Evolutionary conservation across 176 grass and related monocot genomes (phyloP).

Genomic region (Ensete ventricosum): DNA sequence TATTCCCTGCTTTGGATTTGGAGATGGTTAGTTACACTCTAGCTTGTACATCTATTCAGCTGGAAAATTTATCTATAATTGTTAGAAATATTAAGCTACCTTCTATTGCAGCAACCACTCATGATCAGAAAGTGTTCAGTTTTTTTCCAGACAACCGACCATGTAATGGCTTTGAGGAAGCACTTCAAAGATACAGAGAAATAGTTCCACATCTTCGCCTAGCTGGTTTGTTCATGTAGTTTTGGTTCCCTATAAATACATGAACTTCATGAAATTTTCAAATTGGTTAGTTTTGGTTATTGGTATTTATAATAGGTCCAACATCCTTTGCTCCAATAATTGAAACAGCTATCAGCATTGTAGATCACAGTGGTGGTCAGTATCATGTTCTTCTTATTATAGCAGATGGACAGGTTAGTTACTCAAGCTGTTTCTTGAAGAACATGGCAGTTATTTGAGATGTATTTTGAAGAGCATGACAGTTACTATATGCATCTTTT

Average conservation of each 20-base stretch:
- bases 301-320: slow-evolving; percentile 33
- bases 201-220: slow-evolving; percentile 22
- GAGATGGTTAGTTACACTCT: slow-evolving; percentile 24
- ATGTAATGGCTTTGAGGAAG: slow-evolving; percentile 32
- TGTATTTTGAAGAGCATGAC: neutral
- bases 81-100: neutral
- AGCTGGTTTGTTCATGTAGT: slow-evolving; percentile 30
- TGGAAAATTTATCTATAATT: neutral
- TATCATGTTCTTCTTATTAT: slow-evolving; percentile 83
- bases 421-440: neutral
- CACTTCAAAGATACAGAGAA: slow-evolving; percentile 43
- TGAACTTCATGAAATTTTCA: neutral
- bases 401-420: slow-evolving; percentile 54
- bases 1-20: slow-evolving; percentile 51
- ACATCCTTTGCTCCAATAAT: slow-evolving; percentile 71
- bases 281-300: neutral
- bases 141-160: slow-evolving; percentile 25
- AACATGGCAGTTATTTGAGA: neutral
- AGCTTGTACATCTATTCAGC: neutral
- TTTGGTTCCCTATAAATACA: neutral
- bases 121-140: slow-evolving; percentile 45
- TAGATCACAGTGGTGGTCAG: slow-evolving; percentile 24
- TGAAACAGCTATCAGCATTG: slow-evolving; percentile 40
- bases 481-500: neutral
- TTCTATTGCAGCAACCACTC: slow-evolving; percentile 31